Evolutionary conservation across 169 alveolate genomes (phyloP).

Genomic region (Cyclospora cayetanensis): DNA sequence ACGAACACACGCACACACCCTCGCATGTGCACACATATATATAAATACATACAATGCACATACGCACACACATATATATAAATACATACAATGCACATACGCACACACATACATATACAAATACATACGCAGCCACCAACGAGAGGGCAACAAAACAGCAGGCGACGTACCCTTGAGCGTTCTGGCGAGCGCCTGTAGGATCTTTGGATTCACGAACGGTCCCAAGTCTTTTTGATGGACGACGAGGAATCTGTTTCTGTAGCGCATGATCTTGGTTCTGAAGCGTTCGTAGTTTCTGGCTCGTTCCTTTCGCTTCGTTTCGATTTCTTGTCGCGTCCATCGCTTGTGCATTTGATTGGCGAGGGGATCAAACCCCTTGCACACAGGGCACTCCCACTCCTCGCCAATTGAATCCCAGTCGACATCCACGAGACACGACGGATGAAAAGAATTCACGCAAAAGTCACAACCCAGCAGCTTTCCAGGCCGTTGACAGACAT

Average conservation of each 20-base stretch:
- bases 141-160: too few relatives aligned
- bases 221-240: constrained; percentile 68
- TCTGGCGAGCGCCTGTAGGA: constrained; percentile 31
- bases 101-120: neutral
- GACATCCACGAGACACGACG: constrained; percentile 88
- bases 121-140: neutral
- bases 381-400: constrained; percentile 93
- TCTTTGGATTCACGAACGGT: constrained; percentile 64
- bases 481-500: constrained; percentile 90
- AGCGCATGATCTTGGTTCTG: constrained; percentile 37
- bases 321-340: constrained; percentile 87
- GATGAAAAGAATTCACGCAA: constrained; percentile 91
- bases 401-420: constrained; percentile 80
- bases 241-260: constrained; percentile 66
- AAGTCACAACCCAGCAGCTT: constrained; percentile 91
- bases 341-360: constrained; percentile 89
- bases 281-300: constrained; percentile 78
- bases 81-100: neutral
- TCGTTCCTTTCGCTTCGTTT: constrained; percentile 84
- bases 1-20: neutral
- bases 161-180: constrained; percentile 28
- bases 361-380: constrained; percentile 91
- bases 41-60: neutral
- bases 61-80: neutral
- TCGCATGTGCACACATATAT: neutral